A percentile compares a stretch with the other conserved stretches of the same genome.
Conservation (phyloP, 2,329 filamentous ascomycete species). For the Sarocladium oryzae region DNA sequence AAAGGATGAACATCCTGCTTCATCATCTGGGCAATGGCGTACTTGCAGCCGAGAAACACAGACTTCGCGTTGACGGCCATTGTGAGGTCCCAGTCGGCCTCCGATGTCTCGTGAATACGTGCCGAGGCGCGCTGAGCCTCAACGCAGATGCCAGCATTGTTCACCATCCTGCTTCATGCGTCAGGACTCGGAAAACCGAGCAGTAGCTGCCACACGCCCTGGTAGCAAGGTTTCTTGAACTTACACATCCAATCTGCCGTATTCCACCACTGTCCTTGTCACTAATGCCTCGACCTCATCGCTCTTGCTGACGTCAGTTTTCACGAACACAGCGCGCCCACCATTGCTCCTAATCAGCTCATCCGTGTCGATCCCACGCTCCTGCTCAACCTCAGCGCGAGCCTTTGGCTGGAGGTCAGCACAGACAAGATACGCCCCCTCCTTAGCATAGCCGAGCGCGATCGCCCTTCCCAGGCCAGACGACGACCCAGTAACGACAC, state of each 20-base stretch:
- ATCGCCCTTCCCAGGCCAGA: constrained; percentile 41
- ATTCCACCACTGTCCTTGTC: constrained; percentile 23
- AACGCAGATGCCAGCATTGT: not conserved
- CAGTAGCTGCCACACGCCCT: not conserved
- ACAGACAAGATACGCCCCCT: constrained; percentile 36
- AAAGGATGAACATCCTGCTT: constrained; percentile 31
- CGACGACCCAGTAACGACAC: constrained; percentile 25
- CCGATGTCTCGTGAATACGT: constrained; percentile 33
- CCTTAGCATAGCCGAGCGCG: constrained; percentile 30
- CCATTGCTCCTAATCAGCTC: constrained; percentile 28
- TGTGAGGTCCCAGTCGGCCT: constrained; percentile 37
- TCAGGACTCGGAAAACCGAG: not conserved
- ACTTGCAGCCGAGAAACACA: constrained; percentile 37
- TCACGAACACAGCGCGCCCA: constrained; percentile 33
- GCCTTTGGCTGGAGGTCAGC: constrained; percentile 29
- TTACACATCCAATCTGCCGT: constrained; percentile 37
- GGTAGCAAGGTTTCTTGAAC: constrained; percentile 12
- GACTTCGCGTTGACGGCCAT: constrained; percentile 31
- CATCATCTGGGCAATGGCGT: constrained; percentile 41
- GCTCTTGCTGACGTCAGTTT: constrained; percentile 34
- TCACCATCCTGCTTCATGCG: not conserved
- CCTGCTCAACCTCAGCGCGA: constrained; percentile 13
- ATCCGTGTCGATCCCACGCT: constrained; percentile 22
- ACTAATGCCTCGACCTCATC: constrained; percentile 30
- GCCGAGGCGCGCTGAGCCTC: not conserved